Conservation (phyloP, 495 filamentous ascomycete species). For the Aspergillus bridgeri region DNA sequence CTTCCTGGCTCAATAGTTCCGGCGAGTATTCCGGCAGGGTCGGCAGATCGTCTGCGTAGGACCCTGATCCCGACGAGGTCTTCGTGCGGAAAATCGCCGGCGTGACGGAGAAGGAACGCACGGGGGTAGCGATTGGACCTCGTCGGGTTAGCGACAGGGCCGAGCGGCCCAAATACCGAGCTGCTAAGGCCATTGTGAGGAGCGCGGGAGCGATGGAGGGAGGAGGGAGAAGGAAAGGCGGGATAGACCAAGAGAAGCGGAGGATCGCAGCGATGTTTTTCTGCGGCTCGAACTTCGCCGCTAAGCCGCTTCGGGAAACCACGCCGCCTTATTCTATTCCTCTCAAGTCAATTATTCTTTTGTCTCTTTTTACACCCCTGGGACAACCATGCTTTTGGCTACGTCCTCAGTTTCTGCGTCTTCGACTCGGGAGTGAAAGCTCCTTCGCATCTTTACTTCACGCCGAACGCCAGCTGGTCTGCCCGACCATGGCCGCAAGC, state of each 20-base stretch:
- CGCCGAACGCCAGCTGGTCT: background rate
- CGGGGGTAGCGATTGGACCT: constrained; percentile 22
- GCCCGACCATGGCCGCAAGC: background rate
- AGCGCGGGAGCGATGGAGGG: constrained; percentile 3
- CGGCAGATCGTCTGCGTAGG: constrained; percentile 30
- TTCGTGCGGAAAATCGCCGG: constrained; percentile 34
- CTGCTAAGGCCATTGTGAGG: constrained; percentile 39
- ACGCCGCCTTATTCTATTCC: no score
- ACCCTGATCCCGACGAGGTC: constrained; percentile 34
- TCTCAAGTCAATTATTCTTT: background rate
- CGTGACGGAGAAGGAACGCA: constrained; percentile 41
- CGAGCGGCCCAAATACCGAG: constrained; percentile 39
- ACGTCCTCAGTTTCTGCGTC: background rate
- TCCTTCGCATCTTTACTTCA: no score
- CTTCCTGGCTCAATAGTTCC: constrained; percentile 36
- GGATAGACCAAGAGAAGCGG: no score
- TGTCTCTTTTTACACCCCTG: background rate
- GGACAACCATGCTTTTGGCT: no score
- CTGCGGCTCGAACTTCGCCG: constrained; percentile 15
- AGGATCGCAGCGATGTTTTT: constrained; percentile 25
- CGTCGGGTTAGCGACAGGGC: constrained; percentile 30
- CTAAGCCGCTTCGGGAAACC: constrained; percentile 21
- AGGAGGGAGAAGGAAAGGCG: constrained; percentile 13
- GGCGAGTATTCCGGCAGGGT: constrained; percentile 38
- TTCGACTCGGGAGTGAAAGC: background rate